Conservation (phyloP, 2,329 filamentous ascomycete genomes). For the Diplodia corticola region DNA sequence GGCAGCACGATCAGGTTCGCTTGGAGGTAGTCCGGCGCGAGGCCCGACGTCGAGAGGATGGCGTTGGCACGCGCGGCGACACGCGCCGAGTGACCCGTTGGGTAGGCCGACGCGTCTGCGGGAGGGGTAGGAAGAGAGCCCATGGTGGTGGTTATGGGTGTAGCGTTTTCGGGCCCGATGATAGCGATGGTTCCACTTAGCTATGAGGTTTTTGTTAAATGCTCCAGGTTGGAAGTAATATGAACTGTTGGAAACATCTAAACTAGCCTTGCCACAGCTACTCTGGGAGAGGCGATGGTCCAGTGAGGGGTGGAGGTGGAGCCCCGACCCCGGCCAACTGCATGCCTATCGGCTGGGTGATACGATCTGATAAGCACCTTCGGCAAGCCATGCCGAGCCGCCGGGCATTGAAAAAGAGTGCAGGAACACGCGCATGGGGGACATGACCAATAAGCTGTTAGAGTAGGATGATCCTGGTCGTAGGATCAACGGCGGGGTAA, state of each 20-base stretch:
- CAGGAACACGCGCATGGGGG: background rate
- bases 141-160: background rate
- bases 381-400: slow-evolving; percentile 4
- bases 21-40: slow-evolving; percentile 59
- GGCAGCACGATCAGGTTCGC: slow-evolving; percentile 64
- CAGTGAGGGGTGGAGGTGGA: background rate
- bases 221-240: background rate
- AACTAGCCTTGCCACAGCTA: background rate
- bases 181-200: background rate
- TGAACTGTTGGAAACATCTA: background rate
- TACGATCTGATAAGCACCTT: slow-evolving; percentile 13
- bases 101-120: background rate
- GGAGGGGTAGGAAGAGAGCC: background rate
- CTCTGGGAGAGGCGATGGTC: background rate
- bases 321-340: background rate
- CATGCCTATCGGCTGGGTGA: background rate
- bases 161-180: background rate
- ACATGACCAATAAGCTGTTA: background rate
- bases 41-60: slow-evolving; percentile 58
- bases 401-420: background rate
- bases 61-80: slow-evolving; percentile 47
- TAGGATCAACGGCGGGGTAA: slow-evolving; percentile 8
- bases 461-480: background rate
- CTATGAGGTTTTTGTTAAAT: background rate
- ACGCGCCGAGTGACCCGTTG: slow-evolving; percentile 43